Evolutionary conservation across 148 eudicot genomes (phyloP), one percentile per base, ranked within the genome.

Genomic region (Rhododendron griersonianum): DNA sequence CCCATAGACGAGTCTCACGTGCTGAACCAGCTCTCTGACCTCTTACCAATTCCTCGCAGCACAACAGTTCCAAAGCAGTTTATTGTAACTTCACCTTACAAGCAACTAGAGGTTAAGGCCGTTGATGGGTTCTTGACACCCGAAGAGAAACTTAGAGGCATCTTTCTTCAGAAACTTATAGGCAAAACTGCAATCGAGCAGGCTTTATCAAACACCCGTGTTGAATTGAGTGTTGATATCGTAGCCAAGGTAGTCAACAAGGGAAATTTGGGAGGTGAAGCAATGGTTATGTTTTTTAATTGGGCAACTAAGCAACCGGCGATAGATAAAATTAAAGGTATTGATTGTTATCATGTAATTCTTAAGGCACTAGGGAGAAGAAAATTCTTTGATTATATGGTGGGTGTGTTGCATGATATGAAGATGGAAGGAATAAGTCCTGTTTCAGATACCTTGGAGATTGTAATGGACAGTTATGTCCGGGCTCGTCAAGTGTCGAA

Each of bases 321-420:
- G 21, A 80, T 93, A 30, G 23, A 44, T 59, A 78, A 55, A 55
- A 18, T 55, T 55, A 3, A 86, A 21, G 91, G 90, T 33, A n/a
- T 93, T 80, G 84, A 76, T 67, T 80, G 84, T 82, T 97, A 93
- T 88, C 90, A 92, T 86, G 81, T 93, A 50, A 82, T 94, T 89
- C 87, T 97, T 45, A 94, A 92, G 87, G 95, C 95, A 18, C 86
- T 95, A 61, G 99, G 99, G 15, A 92, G 98, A 89, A 92, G 98
- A 84, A 97, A 95, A 74, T 90, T 88, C 50, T 94, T 97, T 84
- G 82, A 84, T 21, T 87, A 81, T 61, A 94, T 95, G 98, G 55
- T 91, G 78, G 92, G 78, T 5, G 87, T 87, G 89, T 80, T 94
- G 87, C 69, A 84, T 48, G 93, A 90, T 53, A 94, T 97, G 98